Conservation (phyloP, 768 basidiomycete species). For the Amylocystis lapponica region DNA sequence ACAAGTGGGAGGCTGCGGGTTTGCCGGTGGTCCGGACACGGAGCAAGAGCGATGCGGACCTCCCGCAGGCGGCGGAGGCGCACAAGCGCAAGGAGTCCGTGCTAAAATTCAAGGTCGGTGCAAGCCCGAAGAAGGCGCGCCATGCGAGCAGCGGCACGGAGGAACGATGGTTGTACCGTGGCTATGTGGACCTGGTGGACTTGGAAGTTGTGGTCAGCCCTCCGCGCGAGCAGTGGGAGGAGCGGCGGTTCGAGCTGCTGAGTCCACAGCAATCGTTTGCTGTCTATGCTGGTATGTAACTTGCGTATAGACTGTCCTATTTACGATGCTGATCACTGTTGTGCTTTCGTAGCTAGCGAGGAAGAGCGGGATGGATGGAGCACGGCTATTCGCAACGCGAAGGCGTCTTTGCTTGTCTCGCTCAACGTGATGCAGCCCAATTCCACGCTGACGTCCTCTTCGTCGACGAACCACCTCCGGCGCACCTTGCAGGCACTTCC, state of each 20-base stretch:
- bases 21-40: constrained; percentile 39
- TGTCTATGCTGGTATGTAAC: constrained; percentile 54
- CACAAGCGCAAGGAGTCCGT: constrained; percentile 12
- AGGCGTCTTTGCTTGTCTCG: constrained; percentile 61
- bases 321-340: constrained; percentile 1
- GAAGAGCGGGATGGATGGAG: constrained; percentile 64
- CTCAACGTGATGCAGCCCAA: constrained; percentile 70
- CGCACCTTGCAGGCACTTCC: constrained; percentile 70
- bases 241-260: constrained; percentile 62
- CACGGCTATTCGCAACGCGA: constrained; percentile 60
- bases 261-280: constrained; percentile 77
- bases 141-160: constrained; percentile 37
- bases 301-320: not conserved
- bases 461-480: constrained; percentile 70
- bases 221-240: constrained; percentile 42
- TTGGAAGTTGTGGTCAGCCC: constrained; percentile 62
- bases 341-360: constrained; percentile 36
- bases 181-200: constrained; percentile 64
- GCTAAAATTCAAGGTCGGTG: constrained; percentile 14
- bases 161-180: constrained; percentile 71
- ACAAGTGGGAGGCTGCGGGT: constrained; percentile 18
- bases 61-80: constrained; percentile 24
- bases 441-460: constrained; percentile 75
- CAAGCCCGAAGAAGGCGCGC: constrained; percentile 24
- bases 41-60: constrained; percentile 59